Evolutionary conservation across 1,284 basidiomycete species (phyloP).

Genomic region (Cutaneotrichosporon sp.): DNA sequence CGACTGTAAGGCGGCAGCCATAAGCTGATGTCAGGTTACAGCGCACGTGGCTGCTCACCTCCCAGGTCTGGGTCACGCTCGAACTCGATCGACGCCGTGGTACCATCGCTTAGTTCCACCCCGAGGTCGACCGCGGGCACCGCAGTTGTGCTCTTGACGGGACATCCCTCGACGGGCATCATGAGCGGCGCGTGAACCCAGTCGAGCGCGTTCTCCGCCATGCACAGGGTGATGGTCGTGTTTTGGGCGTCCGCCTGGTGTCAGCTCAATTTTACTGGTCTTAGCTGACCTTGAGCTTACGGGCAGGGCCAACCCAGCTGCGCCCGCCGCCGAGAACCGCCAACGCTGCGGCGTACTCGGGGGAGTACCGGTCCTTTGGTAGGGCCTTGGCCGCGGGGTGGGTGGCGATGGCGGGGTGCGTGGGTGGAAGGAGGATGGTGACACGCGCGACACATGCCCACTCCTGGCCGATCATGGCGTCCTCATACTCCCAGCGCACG

Average conservation of each 20-base stretch:
- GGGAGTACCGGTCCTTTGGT: constrained; percentile 28
- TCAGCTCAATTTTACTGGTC: constrained; percentile 9
- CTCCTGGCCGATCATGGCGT: constrained; percentile 10
- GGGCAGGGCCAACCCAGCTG: constrained; percentile 31
- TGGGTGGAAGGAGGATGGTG: constrained; percentile 36
- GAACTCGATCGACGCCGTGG: not conserved
- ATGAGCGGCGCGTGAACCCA: constrained; percentile 31
- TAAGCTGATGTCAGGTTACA: constrained; percentile 13
- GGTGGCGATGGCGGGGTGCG: constrained; percentile 30
- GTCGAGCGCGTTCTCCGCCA: constrained; percentile 31
- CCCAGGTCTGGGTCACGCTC: constrained; percentile 1
- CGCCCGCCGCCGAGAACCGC: constrained; percentile 32
- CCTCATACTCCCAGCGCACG: constrained; percentile 39
- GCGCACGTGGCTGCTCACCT: not conserved
- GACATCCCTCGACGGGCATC: not conserved
- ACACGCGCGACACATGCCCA: constrained; percentile 25
- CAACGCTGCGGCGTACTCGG: constrained; percentile 30
- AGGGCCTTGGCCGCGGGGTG: constrained; percentile 22
- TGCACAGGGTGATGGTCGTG: constrained; percentile 30
- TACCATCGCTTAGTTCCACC: not conserved
- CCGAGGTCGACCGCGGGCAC: not conserved
- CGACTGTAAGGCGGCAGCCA: constrained; percentile 22
- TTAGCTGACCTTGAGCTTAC: constrained; percentile 36
- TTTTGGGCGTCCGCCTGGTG: constrained; percentile 39
- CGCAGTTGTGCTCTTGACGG: not conserved